These are phyloP conservation scores for Aspergillus sclerotiicarbonarius DNA, from an alignment of 495 filamentous ascomycete genomes.

Conservation along the genomic window DNA sequence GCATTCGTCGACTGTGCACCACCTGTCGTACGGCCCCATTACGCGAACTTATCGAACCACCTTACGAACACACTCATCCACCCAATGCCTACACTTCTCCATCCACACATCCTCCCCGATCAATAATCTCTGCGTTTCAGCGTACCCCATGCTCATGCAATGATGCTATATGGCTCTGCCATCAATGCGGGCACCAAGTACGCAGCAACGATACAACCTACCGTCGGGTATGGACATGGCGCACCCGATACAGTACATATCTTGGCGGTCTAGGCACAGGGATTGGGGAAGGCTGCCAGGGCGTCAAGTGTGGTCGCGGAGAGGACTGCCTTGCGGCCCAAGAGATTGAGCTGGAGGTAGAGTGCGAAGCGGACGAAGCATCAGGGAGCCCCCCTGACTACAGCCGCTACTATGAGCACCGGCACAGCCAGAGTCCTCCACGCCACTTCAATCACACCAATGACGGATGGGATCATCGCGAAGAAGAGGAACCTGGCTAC, in stretches of 20 bases:
- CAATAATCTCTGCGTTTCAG: conserved; percentile 43
- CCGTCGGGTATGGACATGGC: conserved; percentile 81
- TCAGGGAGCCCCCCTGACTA: conserved; percentile 20
- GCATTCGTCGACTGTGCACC: conserved; percentile 76
- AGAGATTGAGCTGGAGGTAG: conserved; percentile 75
- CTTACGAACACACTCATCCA: background rate
- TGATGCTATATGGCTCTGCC: conserved; percentile 73
- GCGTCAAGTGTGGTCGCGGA: conserved; percentile 77
- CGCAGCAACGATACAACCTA: conserved; percentile 71
- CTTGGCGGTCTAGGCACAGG: conserved; percentile 81
- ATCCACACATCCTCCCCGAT: background rate
- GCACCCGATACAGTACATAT: conserved; percentile 75
- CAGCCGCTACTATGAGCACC: conserved; percentile 12
- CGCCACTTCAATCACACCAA: conserved; percentile 7
- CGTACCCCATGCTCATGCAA: conserved; percentile 68
- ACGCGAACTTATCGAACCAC: conserved; percentile 23
- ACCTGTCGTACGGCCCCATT: conserved; percentile 69
- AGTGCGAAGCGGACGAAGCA: conserved; percentile 67
- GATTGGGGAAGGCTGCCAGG: conserved; percentile 83
- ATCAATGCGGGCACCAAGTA: conserved; percentile 69
- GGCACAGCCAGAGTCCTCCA: conserved; percentile 6
- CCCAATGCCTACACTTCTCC: background rate
- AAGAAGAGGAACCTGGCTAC: conserved; percentile 63
- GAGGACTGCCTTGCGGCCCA: conserved; percentile 65
- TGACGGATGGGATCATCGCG: conserved; percentile 17